Evolutionary conservation across 2,329 filamentous ascomycete species (phyloP), one percentile per base, ranked within the genome.

Genomic region (Phaeosphaeria sp.): DNA sequence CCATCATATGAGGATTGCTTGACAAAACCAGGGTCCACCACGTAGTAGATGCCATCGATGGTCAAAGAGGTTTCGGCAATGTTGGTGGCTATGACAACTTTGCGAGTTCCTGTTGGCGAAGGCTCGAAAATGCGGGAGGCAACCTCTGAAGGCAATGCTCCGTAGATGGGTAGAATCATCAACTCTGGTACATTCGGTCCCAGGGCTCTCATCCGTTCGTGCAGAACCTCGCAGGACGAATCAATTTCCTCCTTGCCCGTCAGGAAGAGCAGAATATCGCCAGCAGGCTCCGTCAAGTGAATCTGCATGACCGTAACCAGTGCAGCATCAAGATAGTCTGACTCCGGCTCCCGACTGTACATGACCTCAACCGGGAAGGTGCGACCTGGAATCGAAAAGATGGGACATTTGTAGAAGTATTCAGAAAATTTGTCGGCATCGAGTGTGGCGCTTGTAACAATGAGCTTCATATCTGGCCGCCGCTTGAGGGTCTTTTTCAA

Each of bases 281-380:
- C 95, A 18, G 89, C 85, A 6, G 93, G 92, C 71, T 99, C 95
- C 1, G 90, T 95, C 18, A 99, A 80, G 74, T 99, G 95, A 54
- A 99, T 98, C 73, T 98, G 92, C 94, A 99, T 97, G 48, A 97
- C 93, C 0, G 95, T 98, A 15, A 93, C 90, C n/a, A 99, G 82
- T 0, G 95, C 93, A 1, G 93, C 89, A 75, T 98, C 95, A 15
- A 99, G 82, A 68, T 99, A 99, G 73, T 99, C 96, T 0, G 91
- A 93, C 74, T 98, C 95, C 0, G 96, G 95, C 72, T 99, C 95
- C 55, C 91, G 87, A 2, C 92, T 96, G 78, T 98, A 99, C 77
- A 99, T 89, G 54, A 98, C 89, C 78, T 98, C 95, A 27, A 99
- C 95, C 0, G 96, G 95, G 80, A 89, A 99, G 0, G 95, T 98